Conservation (phyloP, 352 stramenopile species). For the Pythium dissimile region DNA sequence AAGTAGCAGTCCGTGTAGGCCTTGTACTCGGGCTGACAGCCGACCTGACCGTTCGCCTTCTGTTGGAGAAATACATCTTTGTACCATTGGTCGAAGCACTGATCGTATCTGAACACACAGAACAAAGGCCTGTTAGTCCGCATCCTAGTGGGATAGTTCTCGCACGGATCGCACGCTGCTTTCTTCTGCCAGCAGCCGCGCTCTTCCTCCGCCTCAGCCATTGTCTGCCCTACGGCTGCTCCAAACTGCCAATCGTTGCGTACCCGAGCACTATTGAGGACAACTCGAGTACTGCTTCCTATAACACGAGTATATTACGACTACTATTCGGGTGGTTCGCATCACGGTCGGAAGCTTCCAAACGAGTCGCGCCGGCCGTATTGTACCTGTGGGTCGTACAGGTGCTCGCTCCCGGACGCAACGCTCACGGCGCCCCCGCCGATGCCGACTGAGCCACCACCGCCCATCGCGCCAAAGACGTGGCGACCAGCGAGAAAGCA, state of each 20-base stretch:
- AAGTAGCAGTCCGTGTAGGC: slow-evolving; percentile 70
- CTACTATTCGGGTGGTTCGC: slow-evolving; percentile 16
- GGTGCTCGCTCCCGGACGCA: slow-evolving; percentile 17
- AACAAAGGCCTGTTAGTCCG: neutral
- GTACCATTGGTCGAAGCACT: slow-evolving; percentile 89
- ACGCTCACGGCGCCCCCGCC: slow-evolving; percentile 6
- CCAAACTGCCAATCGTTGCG: no score
- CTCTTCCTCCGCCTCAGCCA: slow-evolving; percentile 31
- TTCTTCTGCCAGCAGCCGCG: slow-evolving; percentile 71
- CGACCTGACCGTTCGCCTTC: slow-evolving; percentile 64
- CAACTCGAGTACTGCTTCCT: no score
- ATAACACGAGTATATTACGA: slow-evolving; percentile 20
- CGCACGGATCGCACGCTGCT: slow-evolving; percentile 32
- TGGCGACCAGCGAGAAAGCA: slow-evolving; percentile 72
- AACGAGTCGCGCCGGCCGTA: slow-evolving; percentile 18
- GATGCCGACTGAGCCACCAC: neutral
- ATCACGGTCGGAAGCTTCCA: slow-evolving; percentile 15
- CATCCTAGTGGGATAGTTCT: neutral
- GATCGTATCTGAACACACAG: slow-evolving; percentile 46
- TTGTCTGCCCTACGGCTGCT: no score
- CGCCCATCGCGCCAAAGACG: slow-evolving; percentile 26
- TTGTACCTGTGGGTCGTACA: slow-evolving; percentile 13
- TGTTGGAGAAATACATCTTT: slow-evolving; percentile 81
- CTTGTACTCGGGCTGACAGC: slow-evolving; percentile 80
- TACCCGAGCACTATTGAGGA: no score